Conservation (phyloP, 2,329 filamentous ascomycete genomes). For the Venturia nashicola region DNA sequence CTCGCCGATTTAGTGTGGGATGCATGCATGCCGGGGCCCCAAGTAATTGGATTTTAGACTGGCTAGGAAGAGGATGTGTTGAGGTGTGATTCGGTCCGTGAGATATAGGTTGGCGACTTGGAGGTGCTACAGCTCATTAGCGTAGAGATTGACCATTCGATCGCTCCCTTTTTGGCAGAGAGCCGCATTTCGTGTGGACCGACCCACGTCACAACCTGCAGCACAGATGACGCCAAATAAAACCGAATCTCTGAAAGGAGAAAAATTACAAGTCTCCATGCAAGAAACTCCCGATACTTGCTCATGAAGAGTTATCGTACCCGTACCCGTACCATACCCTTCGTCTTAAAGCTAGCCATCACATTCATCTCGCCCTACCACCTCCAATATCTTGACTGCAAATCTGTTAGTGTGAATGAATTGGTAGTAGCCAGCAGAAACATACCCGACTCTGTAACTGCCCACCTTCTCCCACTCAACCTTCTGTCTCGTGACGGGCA, state of each 20-base stretch:
- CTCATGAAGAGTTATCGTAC: too few relatives aligned
- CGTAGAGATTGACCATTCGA: not conserved
- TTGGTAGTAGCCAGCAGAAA: too few relatives aligned
- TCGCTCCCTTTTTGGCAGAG: not conserved
- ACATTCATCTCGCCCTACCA: conserved; percentile 19
- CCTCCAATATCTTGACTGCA: conserved; percentile 40
- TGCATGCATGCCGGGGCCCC: too few relatives aligned
- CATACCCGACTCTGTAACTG: conserved; percentile 61
- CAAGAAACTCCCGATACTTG: too few relatives aligned
- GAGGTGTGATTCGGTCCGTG: too few relatives aligned
- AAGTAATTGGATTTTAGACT: too few relatives aligned
- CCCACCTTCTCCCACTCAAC: conserved; percentile 99
- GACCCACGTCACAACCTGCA: not conserved
- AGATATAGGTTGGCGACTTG: too few relatives aligned
- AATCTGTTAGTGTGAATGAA: conserved; percentile 13
- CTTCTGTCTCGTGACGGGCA: conserved; percentile 95
- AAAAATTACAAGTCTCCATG: not conserved
- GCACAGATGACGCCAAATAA: not conserved
- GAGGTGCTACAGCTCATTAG: too few relatives aligned
- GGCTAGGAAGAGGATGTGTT: too few relatives aligned
- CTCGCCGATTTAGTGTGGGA: too few relatives aligned
- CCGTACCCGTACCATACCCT: too few relatives aligned
- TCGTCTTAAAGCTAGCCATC: too few relatives aligned
- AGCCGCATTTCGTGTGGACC: not conserved
- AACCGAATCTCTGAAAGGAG: not conserved